Evolutionary conservation across 495 filamentous ascomycete species (phyloP).

Genomic region (Aeminium ludgeri): DNA sequence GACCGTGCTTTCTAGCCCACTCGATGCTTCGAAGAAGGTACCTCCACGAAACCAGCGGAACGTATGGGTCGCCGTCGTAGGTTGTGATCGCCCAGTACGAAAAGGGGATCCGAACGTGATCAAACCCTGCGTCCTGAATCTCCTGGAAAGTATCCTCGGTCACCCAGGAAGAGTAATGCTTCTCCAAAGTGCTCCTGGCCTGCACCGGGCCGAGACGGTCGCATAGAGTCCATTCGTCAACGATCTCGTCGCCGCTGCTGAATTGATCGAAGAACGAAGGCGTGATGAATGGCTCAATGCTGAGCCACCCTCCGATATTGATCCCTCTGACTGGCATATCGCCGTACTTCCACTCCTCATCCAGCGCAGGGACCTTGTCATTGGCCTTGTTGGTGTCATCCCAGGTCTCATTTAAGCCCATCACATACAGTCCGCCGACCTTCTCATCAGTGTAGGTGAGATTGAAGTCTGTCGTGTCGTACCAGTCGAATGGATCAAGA

Average conservation of each 20-base stretch:
- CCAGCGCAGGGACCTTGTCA: constrained; percentile 57
- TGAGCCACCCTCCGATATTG: constrained; percentile 90
- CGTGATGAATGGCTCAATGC: constrained; percentile 85
- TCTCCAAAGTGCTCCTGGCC: constrained; percentile 51
- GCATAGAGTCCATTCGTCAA: constrained; percentile 80
- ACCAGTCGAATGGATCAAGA: constrained; percentile 87
- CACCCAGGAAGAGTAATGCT: constrained; percentile 81
- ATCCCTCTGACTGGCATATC: constrained; percentile 69
- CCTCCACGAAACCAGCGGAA: constrained; percentile 75
- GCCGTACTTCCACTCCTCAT: constrained; percentile 59
- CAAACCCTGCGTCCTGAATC: constrained; percentile 75
- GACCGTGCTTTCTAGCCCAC: constrained; percentile 79
- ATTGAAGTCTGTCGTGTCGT: constrained; percentile 82
- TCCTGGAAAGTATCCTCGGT: constrained; percentile 66
- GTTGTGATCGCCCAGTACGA: constrained; percentile 88
- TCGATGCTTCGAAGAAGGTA: constrained; percentile 90
- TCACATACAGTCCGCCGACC: constrained; percentile 70
- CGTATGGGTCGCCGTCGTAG: constrained; percentile 75
- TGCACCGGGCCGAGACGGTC: constrained; percentile 45
- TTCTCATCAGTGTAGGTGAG: constrained; percentile 77
- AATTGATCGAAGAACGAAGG: constrained; percentile 72
- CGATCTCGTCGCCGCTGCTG: constrained; percentile 40
- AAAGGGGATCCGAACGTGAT: constrained; percentile 89
- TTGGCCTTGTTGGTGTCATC: constrained; percentile 70
- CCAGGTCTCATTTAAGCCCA: constrained; percentile 79